A percentile compares a stretch with the other conserved stretches of the same genome.
Evolutionary conservation across 768 basidiomycete species (phyloP).

Genomic region (Peribolospora kevripleyi): DNA sequence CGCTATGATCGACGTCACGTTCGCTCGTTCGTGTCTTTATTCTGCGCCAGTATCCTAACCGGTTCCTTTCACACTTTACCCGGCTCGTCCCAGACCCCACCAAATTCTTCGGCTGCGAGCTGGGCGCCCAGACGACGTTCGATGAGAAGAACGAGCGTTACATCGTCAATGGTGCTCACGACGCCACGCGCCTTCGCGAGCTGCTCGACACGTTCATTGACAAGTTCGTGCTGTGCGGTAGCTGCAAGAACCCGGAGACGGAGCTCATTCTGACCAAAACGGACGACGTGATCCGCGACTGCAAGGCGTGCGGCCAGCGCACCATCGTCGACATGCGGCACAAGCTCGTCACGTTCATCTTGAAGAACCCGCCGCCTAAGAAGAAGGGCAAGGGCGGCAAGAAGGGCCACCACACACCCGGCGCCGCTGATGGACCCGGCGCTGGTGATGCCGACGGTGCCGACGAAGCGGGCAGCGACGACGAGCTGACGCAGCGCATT

Average conservation of each 20-base stretch:
- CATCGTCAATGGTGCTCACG: constrained; percentile 94
- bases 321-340: constrained; percentile 87
- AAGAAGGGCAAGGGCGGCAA: constrained; percentile 23
- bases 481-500: constrained; percentile 71
- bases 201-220: constrained; percentile 92
- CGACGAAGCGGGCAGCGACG: constrained; percentile 33
- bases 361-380: constrained; percentile 75
- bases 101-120: constrained; percentile 97
- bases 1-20: not conserved
- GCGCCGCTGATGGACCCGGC: constrained; percentile 12
- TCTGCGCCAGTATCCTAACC: no score
- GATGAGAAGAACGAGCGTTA: constrained; percentile 94
- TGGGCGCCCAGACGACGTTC: constrained; percentile 88
- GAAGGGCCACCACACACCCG: constrained; percentile 22
- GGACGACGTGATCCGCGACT: constrained; percentile 81
- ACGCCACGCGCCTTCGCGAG: constrained; percentile 72
- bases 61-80: not conserved
- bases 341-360: constrained; percentile 82
- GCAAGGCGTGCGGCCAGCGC: constrained; percentile 91
- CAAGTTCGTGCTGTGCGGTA: constrained; percentile 87
- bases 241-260: constrained; percentile 98
- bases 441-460: constrained; percentile 29
- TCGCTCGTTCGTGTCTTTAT: not conserved
- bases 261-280: constrained; percentile 72
- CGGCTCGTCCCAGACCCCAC: constrained; percentile 41